A percentile compares a stretch with the other conserved stretches of the same genome.
phyloP scores from a whole-genome alignment of 1,139 yeast genomes.

The Candida pseudoviswanathii region DNA sequence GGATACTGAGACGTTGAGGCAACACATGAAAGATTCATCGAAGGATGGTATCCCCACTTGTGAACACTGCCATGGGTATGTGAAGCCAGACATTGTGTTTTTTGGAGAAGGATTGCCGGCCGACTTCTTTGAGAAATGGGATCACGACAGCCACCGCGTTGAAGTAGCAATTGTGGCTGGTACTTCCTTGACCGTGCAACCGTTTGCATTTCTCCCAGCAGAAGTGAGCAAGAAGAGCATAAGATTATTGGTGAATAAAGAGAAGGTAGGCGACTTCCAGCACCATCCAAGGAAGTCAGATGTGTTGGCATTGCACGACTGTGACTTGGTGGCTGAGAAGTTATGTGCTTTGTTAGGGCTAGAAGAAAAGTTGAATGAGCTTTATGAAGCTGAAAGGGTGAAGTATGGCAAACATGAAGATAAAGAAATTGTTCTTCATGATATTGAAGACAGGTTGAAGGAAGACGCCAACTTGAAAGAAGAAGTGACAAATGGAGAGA shows the following conservation, averaged over 20 bases:
- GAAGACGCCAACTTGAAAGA: constrained; percentile 11
- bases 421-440: constrained; percentile 16
- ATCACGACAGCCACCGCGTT: constrained; percentile 58
- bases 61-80: constrained; percentile 63
- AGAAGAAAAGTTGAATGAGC: constrained; percentile 50
- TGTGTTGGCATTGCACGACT: constrained; percentile 56
- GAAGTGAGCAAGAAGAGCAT: constrained; percentile 53
- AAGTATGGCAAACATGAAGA: constrained; percentile 15
- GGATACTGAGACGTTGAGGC: constrained; percentile 51
- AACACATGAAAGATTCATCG: constrained; percentile 32
- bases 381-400: constrained; percentile 25
- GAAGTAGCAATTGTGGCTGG: constrained; percentile 89
- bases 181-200: constrained; percentile 84
- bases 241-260: constrained; percentile 73
- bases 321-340: constrained; percentile 62
- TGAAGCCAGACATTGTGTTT: constrained; percentile 91
- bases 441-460: constrained; percentile 16
- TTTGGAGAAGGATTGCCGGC: constrained; percentile 86
- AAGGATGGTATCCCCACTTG: constrained; percentile 54
- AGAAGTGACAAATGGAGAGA: constrained; percentile 7
- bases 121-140: constrained; percentile 69
- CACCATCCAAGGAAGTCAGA: constrained; percentile 55
- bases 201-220: constrained; percentile 82
- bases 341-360: constrained; percentile 65
- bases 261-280: constrained; percentile 72